Conservation (phyloP, 176 grass and related monocot genomes). For the Saccharum spontaneum region DNA sequence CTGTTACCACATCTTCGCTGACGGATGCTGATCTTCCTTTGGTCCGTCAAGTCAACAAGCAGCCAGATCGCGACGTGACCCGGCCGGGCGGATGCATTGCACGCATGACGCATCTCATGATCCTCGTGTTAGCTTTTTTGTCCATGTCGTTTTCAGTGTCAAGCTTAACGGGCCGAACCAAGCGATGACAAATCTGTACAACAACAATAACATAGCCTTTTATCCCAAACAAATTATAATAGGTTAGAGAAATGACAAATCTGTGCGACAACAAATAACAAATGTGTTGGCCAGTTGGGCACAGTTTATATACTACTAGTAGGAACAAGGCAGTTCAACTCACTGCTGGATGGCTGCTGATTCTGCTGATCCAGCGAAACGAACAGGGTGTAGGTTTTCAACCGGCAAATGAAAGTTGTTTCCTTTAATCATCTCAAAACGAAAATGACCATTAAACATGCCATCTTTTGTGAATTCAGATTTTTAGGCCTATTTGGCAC, state of each 20-base stretch:
- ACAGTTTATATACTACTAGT: neutral
- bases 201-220: too few relatives aligned
- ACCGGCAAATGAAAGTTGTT: too few relatives aligned
- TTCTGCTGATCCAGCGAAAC: too few relatives aligned
- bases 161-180: neutral
- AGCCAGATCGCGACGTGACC: neutral
- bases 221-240: too few relatives aligned
- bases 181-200: too few relatives aligned
- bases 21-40: neutral
- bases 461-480: too few relatives aligned
- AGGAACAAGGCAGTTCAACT: neutral
- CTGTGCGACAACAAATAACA: neutral
- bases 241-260: too few relatives aligned
- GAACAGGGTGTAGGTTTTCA: too few relatives aligned
- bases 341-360: too few relatives aligned
- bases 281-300: neutral
- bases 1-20: neutral
- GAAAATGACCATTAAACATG: too few relatives aligned
- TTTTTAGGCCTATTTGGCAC: too few relatives aligned
- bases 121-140: neutral
- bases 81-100: neutral
- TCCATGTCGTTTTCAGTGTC: neutral
- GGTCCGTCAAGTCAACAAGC: neutral
- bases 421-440: too few relatives aligned
- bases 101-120: neutral